Conservation (phyloP, 2,329 filamentous ascomycete species). For the Sodiomyces alkalinus region DNA sequence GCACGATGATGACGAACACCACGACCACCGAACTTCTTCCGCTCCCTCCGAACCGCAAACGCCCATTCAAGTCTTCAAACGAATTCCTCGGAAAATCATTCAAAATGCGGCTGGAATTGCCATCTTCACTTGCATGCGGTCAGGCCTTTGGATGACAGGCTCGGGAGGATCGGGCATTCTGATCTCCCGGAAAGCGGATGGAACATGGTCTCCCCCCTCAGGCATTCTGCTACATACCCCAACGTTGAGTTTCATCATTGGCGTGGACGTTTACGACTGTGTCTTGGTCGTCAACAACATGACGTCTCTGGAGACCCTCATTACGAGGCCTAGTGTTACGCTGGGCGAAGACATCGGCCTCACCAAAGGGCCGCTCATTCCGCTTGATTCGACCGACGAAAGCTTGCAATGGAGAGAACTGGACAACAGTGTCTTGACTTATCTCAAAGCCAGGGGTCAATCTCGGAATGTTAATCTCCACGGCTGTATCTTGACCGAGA, state of each 20-base stretch:
- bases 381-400: constrained; percentile 34
- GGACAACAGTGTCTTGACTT: constrained; percentile 39
- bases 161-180: constrained; percentile 82
- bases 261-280: constrained; percentile 92
- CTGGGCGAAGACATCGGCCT: constrained; percentile 70
- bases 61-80: constrained; percentile 47
- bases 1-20: constrained; percentile 16
- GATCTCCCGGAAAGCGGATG: constrained; percentile 69
- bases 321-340: constrained; percentile 64
- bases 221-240: constrained; percentile 84
- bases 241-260: constrained; percentile 76
- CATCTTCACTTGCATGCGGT: constrained; percentile 92
- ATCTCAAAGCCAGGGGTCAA: constrained; percentile 42
- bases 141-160: constrained; percentile 80
- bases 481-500: constrained; percentile 40
- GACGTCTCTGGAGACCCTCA: constrained; percentile 60
- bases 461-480: constrained; percentile 38
- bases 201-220: constrained; percentile 81
- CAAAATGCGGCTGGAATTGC: constrained; percentile 80
- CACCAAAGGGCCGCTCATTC: constrained; percentile 57
- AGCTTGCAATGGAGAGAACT: constrained; percentile 36
- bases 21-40: constrained; percentile 8
- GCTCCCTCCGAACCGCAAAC: constrained; percentile 26
- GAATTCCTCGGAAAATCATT: constrained; percentile 76
- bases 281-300: constrained; percentile 85